These are phyloP conservation scores for Mortierella sp. DNA, from an alignment of 371 early-diverging fungal genomes.

Conservation along the genomic window DNA sequence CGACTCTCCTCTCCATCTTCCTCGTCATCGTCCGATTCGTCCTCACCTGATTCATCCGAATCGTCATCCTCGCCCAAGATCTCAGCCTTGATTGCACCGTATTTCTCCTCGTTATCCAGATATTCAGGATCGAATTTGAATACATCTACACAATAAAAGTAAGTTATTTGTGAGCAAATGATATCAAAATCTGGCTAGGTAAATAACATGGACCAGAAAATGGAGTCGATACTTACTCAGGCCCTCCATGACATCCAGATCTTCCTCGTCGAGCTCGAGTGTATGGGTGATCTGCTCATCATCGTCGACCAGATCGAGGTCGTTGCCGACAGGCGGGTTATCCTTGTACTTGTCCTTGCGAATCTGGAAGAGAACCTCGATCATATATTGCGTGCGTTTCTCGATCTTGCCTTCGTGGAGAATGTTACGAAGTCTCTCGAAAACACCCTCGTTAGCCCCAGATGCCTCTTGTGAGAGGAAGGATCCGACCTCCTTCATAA, in stretches of 20 bases:
- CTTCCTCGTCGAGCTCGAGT: slow-evolving; percentile 91
- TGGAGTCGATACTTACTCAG: slow-evolving; percentile 66
- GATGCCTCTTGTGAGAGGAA: slow-evolving; percentile 86
- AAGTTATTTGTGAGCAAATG: background rate
- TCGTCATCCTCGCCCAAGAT: slow-evolving; percentile 89
- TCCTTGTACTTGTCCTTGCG: slow-evolving; percentile 96
- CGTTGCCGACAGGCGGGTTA: slow-evolving; percentile 79
- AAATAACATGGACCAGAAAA: background rate
- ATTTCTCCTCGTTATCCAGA: slow-evolving; percentile 87
- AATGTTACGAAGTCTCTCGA: slow-evolving; percentile 93
- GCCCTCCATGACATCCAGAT: slow-evolving; percentile 83
- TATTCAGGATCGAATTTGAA: slow-evolving; percentile 91
- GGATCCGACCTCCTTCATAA: slow-evolving; percentile 94
- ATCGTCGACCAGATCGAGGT: slow-evolving; percentile 96
- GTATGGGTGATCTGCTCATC: slow-evolving; percentile 97
- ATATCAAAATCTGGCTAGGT: background rate
- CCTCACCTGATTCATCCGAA: slow-evolving; percentile 65
- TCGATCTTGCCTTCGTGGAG: slow-evolving; percentile 96
- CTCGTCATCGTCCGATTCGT: slow-evolving; percentile 63
- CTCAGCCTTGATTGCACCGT: slow-evolving; percentile 85
- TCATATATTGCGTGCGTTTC: slow-evolving; percentile 97
- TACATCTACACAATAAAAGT: slow-evolving; percentile 59
- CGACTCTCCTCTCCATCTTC: slow-evolving; percentile 66
- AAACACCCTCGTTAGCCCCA: slow-evolving; percentile 88
- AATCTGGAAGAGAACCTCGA: slow-evolving; percentile 97